Percentiles rank a stretch among this genome's conserved stretches.
phyloP scores from a whole-genome alignment of 331 rosid species.

The Spiraea crenata region DNA sequence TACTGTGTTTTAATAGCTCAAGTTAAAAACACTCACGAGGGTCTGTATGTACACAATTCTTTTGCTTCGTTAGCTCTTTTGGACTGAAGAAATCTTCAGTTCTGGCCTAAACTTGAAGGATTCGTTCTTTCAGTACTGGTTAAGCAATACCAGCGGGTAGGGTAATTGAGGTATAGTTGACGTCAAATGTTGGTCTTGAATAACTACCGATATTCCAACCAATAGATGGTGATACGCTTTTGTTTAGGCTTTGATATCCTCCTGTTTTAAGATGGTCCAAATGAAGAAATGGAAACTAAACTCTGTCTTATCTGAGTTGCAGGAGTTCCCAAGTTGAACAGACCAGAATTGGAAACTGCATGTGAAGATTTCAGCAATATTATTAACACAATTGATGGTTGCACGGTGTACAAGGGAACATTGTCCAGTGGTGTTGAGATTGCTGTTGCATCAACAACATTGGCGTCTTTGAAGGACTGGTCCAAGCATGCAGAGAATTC shows the following conservation, averaged over 20 bases:
- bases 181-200: not conserved
- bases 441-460: constrained; percentile 66
- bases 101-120: not conserved
- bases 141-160: not conserved
- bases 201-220: not conserved
- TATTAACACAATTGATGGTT: constrained; percentile 35
- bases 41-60: too few relatives aligned
- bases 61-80: too few relatives aligned
- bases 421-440: constrained; percentile 95
- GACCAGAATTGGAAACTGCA: constrained; percentile 75
- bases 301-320: constrained; percentile 24
- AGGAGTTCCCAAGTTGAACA: constrained; percentile 93
- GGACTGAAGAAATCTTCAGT: not conserved
- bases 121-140: not conserved
- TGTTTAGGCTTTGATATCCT: not conserved
- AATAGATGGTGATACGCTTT: not conserved
- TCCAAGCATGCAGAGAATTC: constrained; percentile 55
- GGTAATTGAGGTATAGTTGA: not conserved
- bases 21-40: too few relatives aligned
- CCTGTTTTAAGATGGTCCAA: not conserved
- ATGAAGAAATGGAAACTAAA: constrained; percentile 2
- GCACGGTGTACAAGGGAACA: constrained; percentile 82
- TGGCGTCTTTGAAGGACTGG: constrained; percentile 66
- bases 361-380: constrained; percentile 98
- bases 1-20: too few relatives aligned